A percentile compares a stretch with the other conserved stretches of the same genome.
These are phyloP conservation scores for Pseudocercospora ulei DNA, from an alignment of 2,329 filamentous ascomycete genomes.

Conservation along the genomic window DNA sequence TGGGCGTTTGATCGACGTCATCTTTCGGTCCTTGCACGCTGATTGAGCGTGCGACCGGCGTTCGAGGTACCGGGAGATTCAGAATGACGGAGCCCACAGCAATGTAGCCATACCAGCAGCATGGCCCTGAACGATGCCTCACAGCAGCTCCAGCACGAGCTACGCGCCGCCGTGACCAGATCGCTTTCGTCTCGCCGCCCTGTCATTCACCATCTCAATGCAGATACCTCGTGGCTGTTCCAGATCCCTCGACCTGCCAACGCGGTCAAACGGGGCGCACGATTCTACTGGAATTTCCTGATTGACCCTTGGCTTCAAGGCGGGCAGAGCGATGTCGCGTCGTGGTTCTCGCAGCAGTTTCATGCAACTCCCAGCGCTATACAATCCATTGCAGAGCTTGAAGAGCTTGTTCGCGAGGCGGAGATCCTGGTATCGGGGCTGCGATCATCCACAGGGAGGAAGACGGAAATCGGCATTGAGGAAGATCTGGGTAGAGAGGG, in stretches of 20 bases:
- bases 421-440: constrained; percentile 38
- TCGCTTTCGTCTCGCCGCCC: constrained; percentile 41
- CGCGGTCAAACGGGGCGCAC: constrained; percentile 37
- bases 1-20: background rate
- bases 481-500: constrained; percentile 15
- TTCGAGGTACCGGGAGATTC: no score
- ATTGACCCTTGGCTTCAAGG: constrained; percentile 58
- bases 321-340: constrained; percentile 53
- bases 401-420: constrained; percentile 44
- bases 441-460: constrained; percentile 20
- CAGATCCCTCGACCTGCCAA: constrained; percentile 50
- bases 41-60: no score
- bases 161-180: constrained; percentile 36
- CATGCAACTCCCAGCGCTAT: constrained; percentile 49
- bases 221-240: constrained; percentile 58
- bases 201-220: constrained; percentile 56
- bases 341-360: constrained; percentile 58
- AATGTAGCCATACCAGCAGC: constrained; percentile 10
- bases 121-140: constrained; percentile 29
- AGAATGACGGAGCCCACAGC: background rate
- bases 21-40: no score
- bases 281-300: constrained; percentile 53
- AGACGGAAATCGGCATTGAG: constrained; percentile 6
- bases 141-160: constrained; percentile 38
- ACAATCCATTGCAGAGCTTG: constrained; percentile 48